Evolutionary conservation across 176 grass and related monocot genomes (phyloP).

Genomic region (Oropetium thomaeum): DNA sequence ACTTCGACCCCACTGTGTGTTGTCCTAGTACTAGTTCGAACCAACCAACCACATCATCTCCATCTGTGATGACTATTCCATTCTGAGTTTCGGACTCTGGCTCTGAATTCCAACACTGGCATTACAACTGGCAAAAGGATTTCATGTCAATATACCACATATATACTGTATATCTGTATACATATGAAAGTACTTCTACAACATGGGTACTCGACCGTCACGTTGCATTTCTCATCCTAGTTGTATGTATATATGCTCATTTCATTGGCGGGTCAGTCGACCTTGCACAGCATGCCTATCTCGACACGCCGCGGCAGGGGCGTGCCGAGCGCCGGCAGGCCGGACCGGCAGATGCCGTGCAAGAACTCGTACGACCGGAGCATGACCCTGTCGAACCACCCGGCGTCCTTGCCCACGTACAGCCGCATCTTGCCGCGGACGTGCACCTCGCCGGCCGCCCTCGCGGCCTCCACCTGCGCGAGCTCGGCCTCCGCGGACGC

Average conservation of each 20-base stretch:
- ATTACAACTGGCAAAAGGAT: neutral
- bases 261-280: neutral
- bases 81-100: neutral
- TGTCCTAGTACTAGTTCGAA: no score
- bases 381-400: slow-evolving; percentile 61
- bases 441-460: slow-evolving; percentile 47
- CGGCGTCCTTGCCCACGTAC: slow-evolving; percentile 47
- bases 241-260: neutral
- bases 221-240: neutral
- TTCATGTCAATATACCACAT: neutral
- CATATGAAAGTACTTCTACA: neutral
- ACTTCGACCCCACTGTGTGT: slow-evolving; percentile 31
- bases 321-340: slow-evolving; percentile 43
- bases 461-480: slow-evolving; percentile 45
- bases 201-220: no score
- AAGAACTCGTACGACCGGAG: slow-evolving; percentile 73
- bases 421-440: slow-evolving; percentile 74
- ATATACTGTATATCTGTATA: no score
- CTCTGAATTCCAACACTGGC: neutral
- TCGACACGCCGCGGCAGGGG: slow-evolving; percentile 38
- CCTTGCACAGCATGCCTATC: slow-evolving; percentile 77
- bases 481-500: slow-evolving; percentile 24
- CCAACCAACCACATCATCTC: slow-evolving; percentile 9
- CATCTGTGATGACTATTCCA: neutral
- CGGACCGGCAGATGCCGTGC: slow-evolving; percentile 64